phyloP scores from a whole-genome alignment of 179 eudicot genomes.

The Spinacia oleracea region DNA sequence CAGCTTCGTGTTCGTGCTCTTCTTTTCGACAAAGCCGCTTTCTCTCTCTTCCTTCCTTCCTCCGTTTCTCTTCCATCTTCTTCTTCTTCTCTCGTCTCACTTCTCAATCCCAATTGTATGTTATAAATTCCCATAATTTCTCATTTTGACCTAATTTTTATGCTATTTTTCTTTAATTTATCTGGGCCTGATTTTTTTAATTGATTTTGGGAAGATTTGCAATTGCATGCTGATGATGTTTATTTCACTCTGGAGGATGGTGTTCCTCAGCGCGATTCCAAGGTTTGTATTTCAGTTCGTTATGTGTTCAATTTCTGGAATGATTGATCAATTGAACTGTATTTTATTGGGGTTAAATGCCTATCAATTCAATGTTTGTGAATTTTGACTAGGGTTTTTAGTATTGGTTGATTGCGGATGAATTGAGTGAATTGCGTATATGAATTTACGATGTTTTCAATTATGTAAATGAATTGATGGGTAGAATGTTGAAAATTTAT shows the following conservation, averaged over 20 bases:
- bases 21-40: conserved; percentile 76
- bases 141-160: conserved; percentile 15
- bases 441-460: neutral
- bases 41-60: conserved; percentile 52
- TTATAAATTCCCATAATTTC: conserved; percentile 27
- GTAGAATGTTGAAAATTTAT: neutral
- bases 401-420: neutral
- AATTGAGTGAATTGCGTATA: neutral
- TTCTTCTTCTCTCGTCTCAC: conserved; percentile 36
- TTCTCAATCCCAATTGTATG: conserved; percentile 69
- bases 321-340: neutral
- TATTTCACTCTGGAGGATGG: conserved; percentile 66
- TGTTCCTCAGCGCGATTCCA: conserved; percentile 17
- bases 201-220: conserved; percentile 52
- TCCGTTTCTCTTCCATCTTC: conserved; percentile 21
- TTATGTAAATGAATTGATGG: neutral
- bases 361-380: neutral
- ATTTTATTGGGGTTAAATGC: neutral
- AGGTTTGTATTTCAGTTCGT: conserved; percentile 16
- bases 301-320: neutral
- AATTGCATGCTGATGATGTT: conserved; percentile 93
- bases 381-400: neutral
- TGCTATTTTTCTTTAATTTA: neutral
- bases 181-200: conserved; percentile 9
- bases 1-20: conserved; percentile 92